Conservation (phyloP, 2,329 filamentous ascomycete species). For the Domatiomyces catenatus region DNA sequence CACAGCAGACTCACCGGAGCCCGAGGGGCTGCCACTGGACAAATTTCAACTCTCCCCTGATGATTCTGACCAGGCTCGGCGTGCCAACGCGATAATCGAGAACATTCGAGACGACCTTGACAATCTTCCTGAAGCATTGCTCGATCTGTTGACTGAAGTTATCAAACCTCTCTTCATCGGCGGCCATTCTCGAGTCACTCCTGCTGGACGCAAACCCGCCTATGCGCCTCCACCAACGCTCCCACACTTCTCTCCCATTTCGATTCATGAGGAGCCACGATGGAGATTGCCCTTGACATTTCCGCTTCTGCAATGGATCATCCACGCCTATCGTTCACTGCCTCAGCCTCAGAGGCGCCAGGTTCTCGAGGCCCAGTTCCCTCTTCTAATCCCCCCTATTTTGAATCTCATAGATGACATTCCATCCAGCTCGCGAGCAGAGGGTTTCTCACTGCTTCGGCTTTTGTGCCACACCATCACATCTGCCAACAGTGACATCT, state of each 20-base stretch:
- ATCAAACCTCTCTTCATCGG: conserved; percentile 30
- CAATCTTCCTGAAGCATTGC: conserved; percentile 9
- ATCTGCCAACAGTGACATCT: conserved; percentile 20
- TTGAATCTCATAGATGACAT: conserved; percentile 31
- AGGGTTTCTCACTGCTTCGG: conserved; percentile 25
- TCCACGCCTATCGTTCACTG: conserved; percentile 6
- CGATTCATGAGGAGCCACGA: conserved; percentile 5
- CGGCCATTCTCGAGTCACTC: conserved; percentile 28
- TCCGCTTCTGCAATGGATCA: conserved; percentile 4
- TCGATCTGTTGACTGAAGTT: conserved; percentile 14
- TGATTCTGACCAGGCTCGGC: not conserved
- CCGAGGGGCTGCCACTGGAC: not conserved
- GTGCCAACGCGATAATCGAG: not conserved
- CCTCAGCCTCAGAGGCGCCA: conserved; percentile 5
- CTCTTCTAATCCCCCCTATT: conserved; percentile 29
- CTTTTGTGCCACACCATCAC: conserved; percentile 23
- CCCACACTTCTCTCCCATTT: conserved; percentile 8
- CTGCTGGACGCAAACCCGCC: conserved; percentile 29
- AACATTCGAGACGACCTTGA: not conserved
- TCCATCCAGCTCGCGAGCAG: conserved; percentile 23
- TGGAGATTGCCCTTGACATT: conserved; percentile 14
- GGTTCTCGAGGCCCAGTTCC: conserved; percentile 28
- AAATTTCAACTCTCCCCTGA: not conserved
- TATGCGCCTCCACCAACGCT: conserved; percentile 25
- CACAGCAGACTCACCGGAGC: not conserved